These are phyloP conservation scores for Durusdinium trenchii DNA, from an alignment of 73 alveolate genomes.

Conservation along the genomic window DNA sequence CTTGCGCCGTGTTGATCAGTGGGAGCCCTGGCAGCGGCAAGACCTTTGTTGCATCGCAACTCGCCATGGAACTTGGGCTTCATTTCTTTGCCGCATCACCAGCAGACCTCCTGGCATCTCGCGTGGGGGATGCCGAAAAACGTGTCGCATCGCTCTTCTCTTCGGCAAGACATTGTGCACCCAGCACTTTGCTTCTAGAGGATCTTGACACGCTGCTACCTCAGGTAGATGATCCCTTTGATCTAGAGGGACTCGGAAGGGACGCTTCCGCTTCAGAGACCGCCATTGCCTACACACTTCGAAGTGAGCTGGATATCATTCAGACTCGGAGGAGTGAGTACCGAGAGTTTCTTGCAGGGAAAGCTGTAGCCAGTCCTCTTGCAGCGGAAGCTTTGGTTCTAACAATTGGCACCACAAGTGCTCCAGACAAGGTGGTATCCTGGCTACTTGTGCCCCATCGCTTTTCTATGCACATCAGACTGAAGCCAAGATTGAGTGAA, in stretches of 20 bases:
- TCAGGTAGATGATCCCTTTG: neutral
- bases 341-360: neutral
- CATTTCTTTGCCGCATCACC: constrained; percentile 67
- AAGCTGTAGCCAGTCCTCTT: neutral
- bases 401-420: neutral
- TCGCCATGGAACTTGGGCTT: constrained; percentile 18
- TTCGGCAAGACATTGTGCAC: constrained; percentile 82
- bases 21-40: constrained; percentile 66
- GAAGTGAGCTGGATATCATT: constrained; percentile 39
- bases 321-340: neutral
- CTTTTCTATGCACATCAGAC: neutral
- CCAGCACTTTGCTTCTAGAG: constrained; percentile 57
- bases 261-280: neutral
- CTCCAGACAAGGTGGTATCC: constrained; percentile 3
- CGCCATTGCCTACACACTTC: constrained; percentile 40
- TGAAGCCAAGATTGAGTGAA: neutral
- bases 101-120: constrained; percentile 69
- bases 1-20: neutral
- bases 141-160: constrained; percentile 9
- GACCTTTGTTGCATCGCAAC: constrained; percentile 47
- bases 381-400: constrained; percentile 34
- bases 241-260: neutral
- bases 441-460: constrained; percentile 72
- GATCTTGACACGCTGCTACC: constrained; percentile 49
- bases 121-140: constrained; percentile 84